Conservation (phyloP, 2,329 filamentous ascomycete genomes). For the Myriosclerotinia scirpicola region DNA sequence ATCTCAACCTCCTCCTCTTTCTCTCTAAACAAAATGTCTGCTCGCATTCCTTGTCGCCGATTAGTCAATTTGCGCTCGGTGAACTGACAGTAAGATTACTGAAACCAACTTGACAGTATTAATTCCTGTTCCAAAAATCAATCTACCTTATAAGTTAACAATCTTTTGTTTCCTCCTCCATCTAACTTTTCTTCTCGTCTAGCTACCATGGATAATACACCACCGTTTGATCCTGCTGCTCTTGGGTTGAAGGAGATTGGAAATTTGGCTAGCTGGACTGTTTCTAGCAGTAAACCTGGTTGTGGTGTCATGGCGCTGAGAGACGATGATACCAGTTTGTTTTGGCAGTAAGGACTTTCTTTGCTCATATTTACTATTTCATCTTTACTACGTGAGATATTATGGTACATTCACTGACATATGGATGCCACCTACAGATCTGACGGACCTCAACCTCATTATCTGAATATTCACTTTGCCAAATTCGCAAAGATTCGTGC, state of each 20-base stretch:
- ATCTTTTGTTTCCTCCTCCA: constrained; percentile 22
- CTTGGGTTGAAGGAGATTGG: constrained; percentile 75
- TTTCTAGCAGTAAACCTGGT: constrained; percentile 78
- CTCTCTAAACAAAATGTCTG: not conserved
- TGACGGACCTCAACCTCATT: constrained; percentile 80
- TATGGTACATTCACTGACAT: not conserved
- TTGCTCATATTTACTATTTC: not conserved
- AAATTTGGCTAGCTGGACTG: constrained; percentile 79
- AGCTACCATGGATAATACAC: constrained; percentile 41
- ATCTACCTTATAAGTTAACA: not conserved
- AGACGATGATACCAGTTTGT: constrained; percentile 68
- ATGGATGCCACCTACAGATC: constrained; percentile 51
- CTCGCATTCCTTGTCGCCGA: not conserved
- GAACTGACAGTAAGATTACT: not conserved
- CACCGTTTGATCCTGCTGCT: constrained; percentile 51
- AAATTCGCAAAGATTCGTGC: constrained; percentile 77
- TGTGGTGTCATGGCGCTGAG: constrained; percentile 76
- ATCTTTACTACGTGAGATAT: not conserved
- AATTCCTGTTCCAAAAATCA: not conserved
- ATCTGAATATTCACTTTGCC: constrained; percentile 81
- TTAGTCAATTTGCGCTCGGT: not conserved
- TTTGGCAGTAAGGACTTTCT: constrained; percentile 68
- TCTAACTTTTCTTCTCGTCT: constrained; percentile 4
- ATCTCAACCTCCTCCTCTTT: not conserved
- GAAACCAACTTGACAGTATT: not conserved